Percentiles rank a stretch among this genome's conserved stretches.
Conservation (phyloP, 1,284 basidiomycete species). For the Xanthoconium separans region DNA sequence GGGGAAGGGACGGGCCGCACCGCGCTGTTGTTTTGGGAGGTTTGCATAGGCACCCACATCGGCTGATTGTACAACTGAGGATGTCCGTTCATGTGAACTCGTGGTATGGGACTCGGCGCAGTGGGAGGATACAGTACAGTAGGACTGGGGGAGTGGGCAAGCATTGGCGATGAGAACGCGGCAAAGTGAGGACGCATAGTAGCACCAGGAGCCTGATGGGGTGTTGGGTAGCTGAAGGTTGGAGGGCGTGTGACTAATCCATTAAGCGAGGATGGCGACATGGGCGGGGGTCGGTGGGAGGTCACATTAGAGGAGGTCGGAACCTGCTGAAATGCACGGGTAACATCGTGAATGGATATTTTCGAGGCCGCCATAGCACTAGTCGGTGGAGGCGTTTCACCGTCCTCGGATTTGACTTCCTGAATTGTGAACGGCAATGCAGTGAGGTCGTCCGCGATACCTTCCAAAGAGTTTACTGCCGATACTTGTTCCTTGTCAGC, state of each 20-base stretch:
- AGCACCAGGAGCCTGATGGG: slow-evolving; percentile 39
- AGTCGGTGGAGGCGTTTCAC: slow-evolving; percentile 72
- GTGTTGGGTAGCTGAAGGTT: slow-evolving; percentile 34
- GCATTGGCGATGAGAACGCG: slow-evolving; percentile 63
- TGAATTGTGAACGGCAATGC: slow-evolving; percentile 73
- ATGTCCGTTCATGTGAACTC: slow-evolving; percentile 60
- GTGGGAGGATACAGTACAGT: slow-evolving; percentile 61
- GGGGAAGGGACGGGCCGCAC: slow-evolving; percentile 60
- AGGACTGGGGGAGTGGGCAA: slow-evolving; percentile 65
- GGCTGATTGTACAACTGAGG: slow-evolving; percentile 57
- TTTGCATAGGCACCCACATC: slow-evolving; percentile 61
- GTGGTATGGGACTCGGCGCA: slow-evolving; percentile 59
- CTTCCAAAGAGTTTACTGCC: slow-evolving; percentile 74
- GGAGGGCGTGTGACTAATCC: slow-evolving; percentile 46
- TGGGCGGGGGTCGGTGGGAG: slow-evolving; percentile 42
- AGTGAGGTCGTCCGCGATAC: slow-evolving; percentile 75
- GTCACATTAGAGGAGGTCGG: slow-evolving; percentile 49
- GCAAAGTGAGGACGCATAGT: slow-evolving; percentile 55
- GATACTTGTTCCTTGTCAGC: slow-evolving; percentile 62
- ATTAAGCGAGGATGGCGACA: slow-evolving; percentile 48
- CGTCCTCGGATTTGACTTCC: slow-evolving; percentile 80
- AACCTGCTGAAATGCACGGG: slow-evolving; percentile 80
- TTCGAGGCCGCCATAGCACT: slow-evolving; percentile 54
- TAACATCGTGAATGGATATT: slow-evolving; percentile 78
- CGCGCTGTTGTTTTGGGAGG: slow-evolving; percentile 48